Conservation (phyloP, 2,329 filamentous ascomycete species). For the Cladophialophora psammophila region DNA sequence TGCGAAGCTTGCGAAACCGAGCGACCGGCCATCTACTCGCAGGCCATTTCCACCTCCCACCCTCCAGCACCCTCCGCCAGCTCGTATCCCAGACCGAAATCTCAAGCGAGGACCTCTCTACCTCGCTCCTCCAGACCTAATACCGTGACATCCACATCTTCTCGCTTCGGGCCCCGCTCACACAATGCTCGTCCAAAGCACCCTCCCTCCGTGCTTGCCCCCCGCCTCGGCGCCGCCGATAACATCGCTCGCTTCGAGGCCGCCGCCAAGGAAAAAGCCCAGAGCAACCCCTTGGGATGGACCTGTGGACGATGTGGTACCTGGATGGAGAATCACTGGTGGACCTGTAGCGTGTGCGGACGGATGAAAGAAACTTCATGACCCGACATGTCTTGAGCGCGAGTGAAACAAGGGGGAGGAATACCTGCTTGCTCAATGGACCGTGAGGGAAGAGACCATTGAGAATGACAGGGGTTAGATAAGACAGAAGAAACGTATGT, state of each 20-base stretch:
- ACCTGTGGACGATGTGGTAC: slow-evolving; percentile 64
- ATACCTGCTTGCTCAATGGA: background rate
- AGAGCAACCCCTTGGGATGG: slow-evolving; percentile 65
- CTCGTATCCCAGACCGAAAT: slow-evolving; percentile 26
- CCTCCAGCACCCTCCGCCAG: slow-evolving; percentile 22
- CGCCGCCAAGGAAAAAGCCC: slow-evolving; percentile 53
- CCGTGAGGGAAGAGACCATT: background rate
- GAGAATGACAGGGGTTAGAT: background rate
- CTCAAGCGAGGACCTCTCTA: slow-evolving; percentile 13
- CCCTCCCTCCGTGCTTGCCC: slow-evolving; percentile 24
- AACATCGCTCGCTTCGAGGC: slow-evolving; percentile 49
- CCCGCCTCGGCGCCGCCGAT: slow-evolving; percentile 47
- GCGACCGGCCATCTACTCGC: slow-evolving; percentile 53
- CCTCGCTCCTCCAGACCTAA: background rate
- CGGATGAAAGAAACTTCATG: slow-evolving; percentile 62
- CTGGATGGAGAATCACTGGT: slow-evolving; percentile 71
- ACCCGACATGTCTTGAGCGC: background rate
- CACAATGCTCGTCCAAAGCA: background rate
- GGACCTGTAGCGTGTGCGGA: slow-evolving; percentile 68
- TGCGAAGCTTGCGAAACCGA: slow-evolving; percentile 68
- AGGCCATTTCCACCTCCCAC: slow-evolving; percentile 27
- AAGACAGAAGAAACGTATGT: background rate
- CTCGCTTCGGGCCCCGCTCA: background rate
- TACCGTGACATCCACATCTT: too few species aligned
- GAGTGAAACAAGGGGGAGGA: background rate